A percentile compares a stretch with the other conserved stretches of the same genome.
Conservation (phyloP, 129 eudicot species). For the Chrysanthemum makinoi region DNA sequence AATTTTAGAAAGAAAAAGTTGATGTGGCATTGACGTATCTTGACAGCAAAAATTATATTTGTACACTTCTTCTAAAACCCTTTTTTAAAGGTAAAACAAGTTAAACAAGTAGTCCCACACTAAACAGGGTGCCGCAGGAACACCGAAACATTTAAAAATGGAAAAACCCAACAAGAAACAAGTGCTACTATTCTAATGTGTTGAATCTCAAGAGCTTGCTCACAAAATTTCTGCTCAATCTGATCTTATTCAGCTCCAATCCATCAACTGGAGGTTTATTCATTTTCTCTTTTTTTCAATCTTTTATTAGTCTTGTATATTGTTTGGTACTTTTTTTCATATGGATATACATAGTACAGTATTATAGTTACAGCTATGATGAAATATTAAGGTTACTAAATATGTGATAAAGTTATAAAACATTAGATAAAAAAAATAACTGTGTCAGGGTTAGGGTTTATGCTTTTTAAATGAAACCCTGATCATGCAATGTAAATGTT, state of each 20-base stretch:
- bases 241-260: constrained; percentile 69
- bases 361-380: background rate
- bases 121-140: no score
- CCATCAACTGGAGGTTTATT: constrained; percentile 87
- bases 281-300: background rate
- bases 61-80: no score
- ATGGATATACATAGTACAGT: background rate
- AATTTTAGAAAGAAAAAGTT: no score
- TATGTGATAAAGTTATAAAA: constrained; percentile 3
- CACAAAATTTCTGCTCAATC: constrained; percentile 79
- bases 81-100: no score
- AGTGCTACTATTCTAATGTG: constrained; percentile 73
- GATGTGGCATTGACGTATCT: no score
- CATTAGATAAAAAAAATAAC: no score
- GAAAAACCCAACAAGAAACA: constrained; percentile 71
- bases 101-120: no score
- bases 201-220: constrained; percentile 84
- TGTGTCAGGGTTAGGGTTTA: constrained; percentile 26
- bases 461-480: constrained; percentile 3
- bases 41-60: no score
- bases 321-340: background rate
- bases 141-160: constrained; percentile 27
- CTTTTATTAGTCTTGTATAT: background rate
- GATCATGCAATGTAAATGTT: background rate
- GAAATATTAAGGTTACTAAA: background rate